Evolutionary conservation across 371 early-diverging fungal genomes (phyloP), one percentile per base, ranked within the genome.

Genomic region (Lichtheimia hyalospora): DNA sequence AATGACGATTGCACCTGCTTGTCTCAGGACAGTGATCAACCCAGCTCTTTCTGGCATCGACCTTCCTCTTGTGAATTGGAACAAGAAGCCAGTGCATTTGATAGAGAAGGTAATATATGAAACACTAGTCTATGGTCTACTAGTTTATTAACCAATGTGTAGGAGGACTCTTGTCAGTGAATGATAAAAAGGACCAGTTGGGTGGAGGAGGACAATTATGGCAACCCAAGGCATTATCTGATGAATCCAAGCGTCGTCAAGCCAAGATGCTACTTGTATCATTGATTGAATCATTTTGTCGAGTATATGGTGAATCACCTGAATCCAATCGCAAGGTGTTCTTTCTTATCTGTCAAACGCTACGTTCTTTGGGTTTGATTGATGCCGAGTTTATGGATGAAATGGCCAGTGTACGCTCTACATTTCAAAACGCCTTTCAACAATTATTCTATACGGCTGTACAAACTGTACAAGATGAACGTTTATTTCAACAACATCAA

Each of bases 281-380:
- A 12, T 69, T 92, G 20, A 78, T 91, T 1, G 91, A 93, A 57
- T 92, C 92, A 64, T 96, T 94, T 76, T 93, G 94, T 69, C 73
- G 85, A 48, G 69, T 92, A 15, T 92, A 95, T 70, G 93, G 92
- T 59, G 89, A 92, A 60, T 83, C 85, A 21, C 93, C 93, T 0
- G 87, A 92, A 62, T 82, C 86, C 52, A 95, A 92, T 67, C 87
- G 87, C 43, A 78, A 84, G 57, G 79, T 95, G n/a, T 96, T 96
- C 60, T 91, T 89, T 59, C 75, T 90, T 25, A 84, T 91, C 43
- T 85, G 85, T 69, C 84, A 83, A 63, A 85, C 83, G 0, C 67
- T 87, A 18, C 77, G 77, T 28, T 79, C 82, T 27, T 78, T 88
- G 78, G 90, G 92, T 20, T 88, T 94, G 52, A 88, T 94, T 49